Conservation (phyloP, 129 eudicot species). For the Gnaphalium uliginosum region DNA sequence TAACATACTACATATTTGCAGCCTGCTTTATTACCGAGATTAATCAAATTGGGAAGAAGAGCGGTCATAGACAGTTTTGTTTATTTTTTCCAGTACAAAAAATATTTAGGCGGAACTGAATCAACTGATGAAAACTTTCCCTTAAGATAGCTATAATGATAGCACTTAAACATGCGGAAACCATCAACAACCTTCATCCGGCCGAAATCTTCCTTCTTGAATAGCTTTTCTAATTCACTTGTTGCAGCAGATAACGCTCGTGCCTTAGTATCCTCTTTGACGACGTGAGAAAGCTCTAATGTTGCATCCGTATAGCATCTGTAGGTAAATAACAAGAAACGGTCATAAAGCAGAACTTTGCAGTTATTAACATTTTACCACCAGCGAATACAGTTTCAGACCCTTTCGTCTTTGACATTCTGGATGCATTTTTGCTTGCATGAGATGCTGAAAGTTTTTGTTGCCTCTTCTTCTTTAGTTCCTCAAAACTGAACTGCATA, state of each 20-base stretch:
- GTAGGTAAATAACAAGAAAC: conserved; percentile 16
- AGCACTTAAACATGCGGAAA: conserved; percentile 16
- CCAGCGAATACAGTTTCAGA: conserved; percentile 19
- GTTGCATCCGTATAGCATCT: conserved; percentile 84
- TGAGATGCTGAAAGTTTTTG: conserved; percentile 54
- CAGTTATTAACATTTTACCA: not conserved
- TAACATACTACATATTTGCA: conserved; percentile 17
- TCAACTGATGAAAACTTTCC: not conserved
- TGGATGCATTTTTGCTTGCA: conserved; percentile 32
- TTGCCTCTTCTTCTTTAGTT: conserved; percentile 62
- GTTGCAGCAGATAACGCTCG: conserved; percentile 90
- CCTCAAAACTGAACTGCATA: conserved; percentile 72
- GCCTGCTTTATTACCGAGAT: conserved; percentile 15
- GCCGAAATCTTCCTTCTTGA: conserved; percentile 78
- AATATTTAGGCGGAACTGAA: not conserved
- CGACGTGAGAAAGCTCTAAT: conserved; percentile 61
- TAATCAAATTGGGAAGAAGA: not conserved
- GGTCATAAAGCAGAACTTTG: conserved; percentile 22
- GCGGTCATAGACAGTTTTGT: not conserved
- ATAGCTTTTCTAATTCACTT: conserved; percentile 79
- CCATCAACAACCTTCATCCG: conserved; percentile 69
- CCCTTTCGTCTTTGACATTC: conserved; percentile 46
- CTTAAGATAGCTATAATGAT: not conserved
- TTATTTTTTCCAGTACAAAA: not conserved
- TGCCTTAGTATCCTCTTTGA: conserved; percentile 66